Conservation (phyloP, 2,329 filamentous ascomycete species). For the Aphanoascus verrucosus region DNA sequence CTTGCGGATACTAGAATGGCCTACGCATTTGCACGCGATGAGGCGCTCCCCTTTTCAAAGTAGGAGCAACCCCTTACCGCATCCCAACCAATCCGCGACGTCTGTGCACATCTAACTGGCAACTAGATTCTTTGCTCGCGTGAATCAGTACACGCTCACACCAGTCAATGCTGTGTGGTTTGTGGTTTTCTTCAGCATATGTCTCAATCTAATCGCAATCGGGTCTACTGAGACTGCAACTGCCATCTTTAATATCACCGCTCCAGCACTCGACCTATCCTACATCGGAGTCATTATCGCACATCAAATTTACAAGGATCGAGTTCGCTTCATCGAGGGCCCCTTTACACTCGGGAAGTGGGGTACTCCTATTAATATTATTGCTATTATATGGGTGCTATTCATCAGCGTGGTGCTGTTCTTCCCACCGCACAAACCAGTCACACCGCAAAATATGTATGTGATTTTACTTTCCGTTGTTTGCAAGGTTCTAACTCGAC, state of each 20-base stretch:
- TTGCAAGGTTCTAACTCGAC: constrained; percentile 6
- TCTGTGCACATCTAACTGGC: constrained; percentile 3
- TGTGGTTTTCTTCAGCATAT: constrained; percentile 47
- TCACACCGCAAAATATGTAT: constrained; percentile 42
- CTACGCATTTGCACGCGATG: constrained; percentile 51
- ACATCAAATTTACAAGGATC: constrained; percentile 43
- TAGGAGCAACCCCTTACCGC: constrained; percentile 22
- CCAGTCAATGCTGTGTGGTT: constrained; percentile 56
- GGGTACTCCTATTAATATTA: constrained; percentile 45
- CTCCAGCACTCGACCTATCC: constrained; percentile 42
- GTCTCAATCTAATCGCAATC: constrained; percentile 41
- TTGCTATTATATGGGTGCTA: constrained; percentile 50
- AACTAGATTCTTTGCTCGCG: constrained; percentile 41
- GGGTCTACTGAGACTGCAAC: constrained; percentile 36
- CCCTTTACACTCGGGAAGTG: constrained; percentile 48
- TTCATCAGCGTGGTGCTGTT: constrained; percentile 54
- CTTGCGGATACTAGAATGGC: constrained; percentile 53
- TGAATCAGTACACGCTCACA: constrained; percentile 46
- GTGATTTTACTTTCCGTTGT: constrained; percentile 2
- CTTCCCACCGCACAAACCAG: constrained; percentile 40
- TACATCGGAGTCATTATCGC: constrained; percentile 53
- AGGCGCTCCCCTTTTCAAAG: constrained; percentile 50
- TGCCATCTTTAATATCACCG: constrained; percentile 45
- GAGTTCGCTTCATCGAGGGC: constrained; percentile 46
- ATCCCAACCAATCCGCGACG: neutral